Conservation (phyloP, 257 asterid genomes). For the Lycium barbarum region DNA sequence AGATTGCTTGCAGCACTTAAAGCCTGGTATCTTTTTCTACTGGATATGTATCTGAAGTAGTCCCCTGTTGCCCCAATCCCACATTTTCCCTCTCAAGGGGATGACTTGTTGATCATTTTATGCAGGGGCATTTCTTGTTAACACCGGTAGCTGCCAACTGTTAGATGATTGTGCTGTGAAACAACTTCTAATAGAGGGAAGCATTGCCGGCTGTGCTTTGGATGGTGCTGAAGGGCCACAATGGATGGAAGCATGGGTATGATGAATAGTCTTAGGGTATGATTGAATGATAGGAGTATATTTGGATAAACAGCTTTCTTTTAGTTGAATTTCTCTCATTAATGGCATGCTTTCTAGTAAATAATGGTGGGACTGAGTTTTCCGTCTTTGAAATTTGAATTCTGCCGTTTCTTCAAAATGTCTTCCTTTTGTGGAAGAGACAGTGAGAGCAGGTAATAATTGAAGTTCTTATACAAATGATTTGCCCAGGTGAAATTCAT, state of each 20-base stretch:
- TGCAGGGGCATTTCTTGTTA: slow-evolving; percentile 96
- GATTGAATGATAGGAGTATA: slow-evolving; percentile 48
- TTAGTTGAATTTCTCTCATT: slow-evolving; percentile 24
- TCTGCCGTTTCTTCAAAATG: background rate
- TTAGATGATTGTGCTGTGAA: slow-evolving; percentile 99
- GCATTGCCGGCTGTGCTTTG: slow-evolving; percentile 95
- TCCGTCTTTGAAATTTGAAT: background rate
- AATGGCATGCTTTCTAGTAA: slow-evolving; percentile 1
- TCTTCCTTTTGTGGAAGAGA: slow-evolving; percentile 19
- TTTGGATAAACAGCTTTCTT: slow-evolving; percentile 34
- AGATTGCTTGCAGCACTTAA: slow-evolving; percentile 91
- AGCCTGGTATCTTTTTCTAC: slow-evolving; percentile 66
- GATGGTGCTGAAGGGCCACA: slow-evolving; percentile 99
- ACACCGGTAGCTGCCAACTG: slow-evolving; percentile 98
- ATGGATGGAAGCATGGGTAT: slow-evolving; percentile 99
- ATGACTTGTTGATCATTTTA: slow-evolving; percentile 40
- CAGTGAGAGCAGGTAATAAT: background rate
- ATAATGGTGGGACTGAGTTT: slow-evolving; percentile 19
- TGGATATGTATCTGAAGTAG: background rate
- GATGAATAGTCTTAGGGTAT: slow-evolving; percentile 80
- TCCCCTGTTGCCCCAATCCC: background rate
- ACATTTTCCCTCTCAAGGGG: slow-evolving; percentile 35
- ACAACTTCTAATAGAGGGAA: slow-evolving; percentile 96
- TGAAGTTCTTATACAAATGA: slow-evolving; percentile 1
- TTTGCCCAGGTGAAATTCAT: slow-evolving; percentile 12